phyloP scores from a whole-genome alignment of 148 eudicot species.

The Fagopyrum esculentum region DNA sequence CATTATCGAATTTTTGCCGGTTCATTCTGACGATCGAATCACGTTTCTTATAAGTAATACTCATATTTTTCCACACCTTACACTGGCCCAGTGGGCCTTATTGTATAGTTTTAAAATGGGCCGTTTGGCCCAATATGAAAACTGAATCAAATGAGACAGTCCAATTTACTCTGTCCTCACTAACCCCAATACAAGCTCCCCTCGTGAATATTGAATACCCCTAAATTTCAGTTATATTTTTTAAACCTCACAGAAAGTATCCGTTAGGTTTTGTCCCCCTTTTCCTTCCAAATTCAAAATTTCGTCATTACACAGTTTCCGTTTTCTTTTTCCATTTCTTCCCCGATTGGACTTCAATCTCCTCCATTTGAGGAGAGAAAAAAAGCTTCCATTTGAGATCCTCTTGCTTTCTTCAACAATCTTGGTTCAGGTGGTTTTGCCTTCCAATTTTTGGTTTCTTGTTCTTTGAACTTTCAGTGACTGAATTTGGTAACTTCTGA shows the following conservation, averaged over 20 bases:
- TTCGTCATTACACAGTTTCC: neutral
- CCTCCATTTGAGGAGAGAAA: neutral
- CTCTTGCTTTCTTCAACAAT: neutral
- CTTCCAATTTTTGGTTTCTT: neutral
- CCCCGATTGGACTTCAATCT: neutral
- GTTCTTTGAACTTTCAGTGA: conserved; percentile 2
- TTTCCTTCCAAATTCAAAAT: conserved; percentile 1
- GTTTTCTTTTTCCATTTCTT: neutral
- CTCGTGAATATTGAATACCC: neutral
- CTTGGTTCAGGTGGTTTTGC: neutral
- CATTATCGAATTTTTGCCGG: too few relatives aligned
- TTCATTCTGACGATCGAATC: too few relatives aligned
- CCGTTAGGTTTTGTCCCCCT: conserved; percentile 5
- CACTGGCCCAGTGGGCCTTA: neutral
- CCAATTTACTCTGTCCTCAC: neutral
- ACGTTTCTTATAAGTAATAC: too few relatives aligned
- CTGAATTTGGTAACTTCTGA: conserved; percentile 5
- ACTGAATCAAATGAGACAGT: neutral
- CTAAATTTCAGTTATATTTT: neutral
- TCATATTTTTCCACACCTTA: too few relatives aligned
- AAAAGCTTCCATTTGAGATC: neutral
- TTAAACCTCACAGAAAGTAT: neutral
- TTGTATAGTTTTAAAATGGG: neutral
- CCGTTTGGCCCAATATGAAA: neutral
- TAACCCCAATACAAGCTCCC: neutral